phyloP scores from a whole-genome alignment of 148 eudicot species.

The Chenopodium album region DNA sequence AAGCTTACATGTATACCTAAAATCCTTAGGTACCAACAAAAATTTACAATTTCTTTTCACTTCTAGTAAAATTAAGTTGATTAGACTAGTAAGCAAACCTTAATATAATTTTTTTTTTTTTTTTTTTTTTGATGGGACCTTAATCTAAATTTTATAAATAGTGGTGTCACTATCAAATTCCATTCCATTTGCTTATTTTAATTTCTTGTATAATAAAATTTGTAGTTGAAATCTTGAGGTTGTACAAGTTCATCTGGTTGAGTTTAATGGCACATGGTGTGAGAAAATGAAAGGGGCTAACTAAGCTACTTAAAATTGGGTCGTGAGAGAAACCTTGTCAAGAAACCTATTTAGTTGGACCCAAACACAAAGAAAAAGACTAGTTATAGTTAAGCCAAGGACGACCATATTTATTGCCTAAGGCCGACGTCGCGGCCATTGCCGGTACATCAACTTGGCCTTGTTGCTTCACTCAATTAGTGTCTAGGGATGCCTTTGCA shows the following conservation, averaged over 20 bases:
- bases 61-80: no score
- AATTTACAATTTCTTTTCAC: no score
- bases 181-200: no score
- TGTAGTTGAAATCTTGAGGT: not conserved
- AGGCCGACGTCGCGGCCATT: not conserved
- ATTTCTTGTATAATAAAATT: no score
- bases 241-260: slow-evolving; percentile 7
- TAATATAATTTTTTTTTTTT: no score
- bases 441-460: slow-evolving; percentile 3
- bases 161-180: slow-evolving; percentile 3
- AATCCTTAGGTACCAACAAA: no score
- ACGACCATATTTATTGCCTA: not conserved
- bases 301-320: not conserved
- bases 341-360: slow-evolving; percentile 1
- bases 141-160: not conserved
- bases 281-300: slow-evolving; percentile 15
- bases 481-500: not conserved
- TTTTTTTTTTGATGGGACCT: no score
- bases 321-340: not conserved
- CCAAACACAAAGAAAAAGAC: not conserved
- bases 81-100: no score
- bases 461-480: slow-evolving; percentile 3
- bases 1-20: no score
- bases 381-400: slow-evolving; percentile 5
- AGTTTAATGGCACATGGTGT: slow-evolving; percentile 19